Evolutionary conservation across 2,329 filamentous ascomycete genomes (phyloP), one percentile per base, ranked within the genome.

Genomic region (Nigrograna mackinnonii): DNA sequence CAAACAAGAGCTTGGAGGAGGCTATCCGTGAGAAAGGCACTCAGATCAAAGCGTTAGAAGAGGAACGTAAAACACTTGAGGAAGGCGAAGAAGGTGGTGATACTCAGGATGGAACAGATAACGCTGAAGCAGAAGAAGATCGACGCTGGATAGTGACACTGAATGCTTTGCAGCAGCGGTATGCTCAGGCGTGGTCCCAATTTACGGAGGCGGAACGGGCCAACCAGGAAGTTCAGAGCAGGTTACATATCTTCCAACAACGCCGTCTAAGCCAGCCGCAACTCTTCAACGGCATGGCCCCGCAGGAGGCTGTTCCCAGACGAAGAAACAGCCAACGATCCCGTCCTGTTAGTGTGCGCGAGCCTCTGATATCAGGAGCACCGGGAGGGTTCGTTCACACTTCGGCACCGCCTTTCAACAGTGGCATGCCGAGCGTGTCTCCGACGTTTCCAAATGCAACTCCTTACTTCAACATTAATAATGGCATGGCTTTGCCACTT

Each of bases 41-140:
- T 18, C 81, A 86, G 50, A 81, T 92, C 51, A 89, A 89, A 62
- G 79, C 84, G 38, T 76, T 91, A 19, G 89, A 94, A 62, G 83
- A 85, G 44, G 80, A 86, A 50, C 74, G 83, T 37, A 86, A 86
- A 64, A 80, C 78, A 28, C 49, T 68, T 6, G 66, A 68, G 42
- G 59, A 66, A 30, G 68, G 63, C 6, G 74, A 77, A 44, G 69
- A 73, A 28, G 69, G 67, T 17, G 60, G 66, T 5, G 57, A 67
- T 20, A 70, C 67, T 31, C 60, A 67, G 21, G 62, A 70, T 19
- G 65, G 62, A 4, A 55, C 58, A 34, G 82, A 66, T 66, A 35
- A 73, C n/a, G 55, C 51, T 2, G 64, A 64, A 36, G 57, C 51
- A 21, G 64, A 78, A 35, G 68, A 83, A 17, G 76, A 77, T 44